These are phyloP conservation scores for Malassezia psittaci DNA, from an alignment of 1,284 basidiomycete genomes.

Conservation along the genomic window DNA sequence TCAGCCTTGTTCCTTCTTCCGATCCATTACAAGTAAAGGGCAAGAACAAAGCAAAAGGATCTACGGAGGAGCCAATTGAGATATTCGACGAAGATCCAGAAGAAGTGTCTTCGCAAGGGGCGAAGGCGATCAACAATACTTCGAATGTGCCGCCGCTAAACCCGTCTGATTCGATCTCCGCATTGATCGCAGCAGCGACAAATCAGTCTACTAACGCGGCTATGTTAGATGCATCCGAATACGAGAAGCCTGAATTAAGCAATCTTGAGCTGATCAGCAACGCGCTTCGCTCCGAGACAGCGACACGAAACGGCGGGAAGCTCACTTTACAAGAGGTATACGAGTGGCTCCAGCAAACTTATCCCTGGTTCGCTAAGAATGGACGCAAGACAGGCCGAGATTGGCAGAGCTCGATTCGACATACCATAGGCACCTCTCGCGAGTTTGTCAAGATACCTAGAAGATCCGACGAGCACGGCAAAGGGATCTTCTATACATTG, in stretches of 20 bases:
- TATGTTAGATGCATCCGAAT: conserved; percentile 16
- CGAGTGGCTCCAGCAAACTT: conserved; percentile 74
- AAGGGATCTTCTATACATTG: conserved; percentile 42
- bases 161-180: conserved; percentile 1
- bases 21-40: neutral
- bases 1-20: too few species aligned
- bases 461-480: conserved; percentile 36
- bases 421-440: conserved; percentile 38
- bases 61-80: neutral
- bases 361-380: conserved; percentile 65
- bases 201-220: neutral
- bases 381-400: conserved; percentile 36
- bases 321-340: conserved; percentile 85
- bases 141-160: neutral
- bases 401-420: conserved; percentile 43
- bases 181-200: conserved; percentile 9
- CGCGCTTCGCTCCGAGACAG: conserved; percentile 32
- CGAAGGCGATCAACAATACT: neutral
- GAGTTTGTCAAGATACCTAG: conserved; percentile 40
- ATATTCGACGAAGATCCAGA: neutral
- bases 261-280: conserved; percentile 40
- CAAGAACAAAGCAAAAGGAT: neutral
- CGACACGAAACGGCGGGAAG: conserved; percentile 57
- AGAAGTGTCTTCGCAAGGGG: neutral
- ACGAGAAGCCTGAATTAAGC: conserved; percentile 36